Evolutionary conservation across 306 rosid genomes (phyloP).

Genomic region (Begonia fuchsioides): DNA sequence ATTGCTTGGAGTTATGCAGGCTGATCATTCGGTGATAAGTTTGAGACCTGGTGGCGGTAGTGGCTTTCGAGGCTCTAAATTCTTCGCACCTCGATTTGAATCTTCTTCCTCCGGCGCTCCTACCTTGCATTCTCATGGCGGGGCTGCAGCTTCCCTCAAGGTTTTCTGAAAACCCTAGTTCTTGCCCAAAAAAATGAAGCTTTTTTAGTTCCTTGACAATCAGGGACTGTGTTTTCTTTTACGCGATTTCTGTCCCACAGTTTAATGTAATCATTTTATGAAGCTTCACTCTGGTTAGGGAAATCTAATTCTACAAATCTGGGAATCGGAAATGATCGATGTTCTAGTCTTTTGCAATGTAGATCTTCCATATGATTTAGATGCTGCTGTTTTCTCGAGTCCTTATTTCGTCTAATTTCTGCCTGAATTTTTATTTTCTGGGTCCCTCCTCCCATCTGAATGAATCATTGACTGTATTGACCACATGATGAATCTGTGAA

Average conservation of each 20-base stretch:
- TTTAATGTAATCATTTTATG: not conserved
- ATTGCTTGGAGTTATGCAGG: constrained; percentile 16
- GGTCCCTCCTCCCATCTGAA: too few relatives aligned
- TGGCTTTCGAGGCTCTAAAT: constrained; percentile 17
- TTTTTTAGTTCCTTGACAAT: not conserved
- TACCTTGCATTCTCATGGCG: constrained; percentile 13
- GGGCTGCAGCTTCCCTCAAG: constrained; percentile 13
- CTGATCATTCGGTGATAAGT: constrained; percentile 26
- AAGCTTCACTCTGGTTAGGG: not conserved
- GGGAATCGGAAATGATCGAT: not conserved
- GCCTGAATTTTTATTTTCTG: too few relatives aligned
- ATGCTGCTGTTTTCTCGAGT: not conserved
- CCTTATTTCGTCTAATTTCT: too few relatives aligned
- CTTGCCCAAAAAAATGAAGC: not conserved
- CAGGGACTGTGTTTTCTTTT: not conserved
- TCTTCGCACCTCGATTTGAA: constrained; percentile 16
- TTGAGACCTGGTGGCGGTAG: constrained; percentile 33
- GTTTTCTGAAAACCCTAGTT: constrained; percentile 1
- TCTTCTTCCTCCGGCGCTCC: constrained; percentile 17
- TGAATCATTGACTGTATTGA: too few relatives aligned
- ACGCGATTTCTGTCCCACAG: not conserved
- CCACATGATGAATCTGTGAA: too few relatives aligned
- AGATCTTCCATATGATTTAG: not conserved
- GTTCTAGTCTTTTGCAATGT: not conserved
- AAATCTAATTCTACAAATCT: constrained; percentile 3